Evolutionary conservation across 345 rosid genomes (phyloP), one percentile per base, ranked within the genome.

Genomic region (Barbarea vulgaris): DNA sequence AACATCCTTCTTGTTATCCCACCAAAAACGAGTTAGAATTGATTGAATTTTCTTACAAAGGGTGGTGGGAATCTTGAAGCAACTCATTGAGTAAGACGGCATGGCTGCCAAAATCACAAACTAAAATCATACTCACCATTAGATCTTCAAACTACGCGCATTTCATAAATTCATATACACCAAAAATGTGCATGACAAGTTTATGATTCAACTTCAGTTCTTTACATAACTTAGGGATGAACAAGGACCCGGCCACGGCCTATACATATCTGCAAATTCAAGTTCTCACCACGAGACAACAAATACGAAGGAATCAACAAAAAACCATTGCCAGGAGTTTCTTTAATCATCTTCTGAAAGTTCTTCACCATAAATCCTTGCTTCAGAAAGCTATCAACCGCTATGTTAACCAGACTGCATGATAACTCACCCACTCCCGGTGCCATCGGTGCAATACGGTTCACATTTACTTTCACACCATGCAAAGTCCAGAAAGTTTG

Each of bases 401-500:
- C 12, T 28, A 2, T 1, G 41, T 12, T 51, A 5, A 9, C 2
- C 27, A 75, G 7, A 19, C 27, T 5, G 39, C 67, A 76, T 3
- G 75, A 69, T 9, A 76, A 31, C 3, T 52, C 42, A 1, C 57
- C 50, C 14, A 31, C 75, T 59, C 4, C 64, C 0, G 8, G 48
- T 21, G 37, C 34, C 53, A 5, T 65, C 39, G 72, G 83, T 31
- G 64, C 73, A 33, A 84, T 57, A 52, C 78, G 76, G 36, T 64
- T 70, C 58, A 83, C 50, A 6, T 47, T 65, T 5, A 87, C 39
- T 7, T 28, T 18, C 57, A 76, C 80, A 31, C 76, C 85, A 8
- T 63, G 50, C 46, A 52, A 3, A 62, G 77, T 9, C 66, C 12
- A 46, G 27, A 77, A 77, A 77, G 17, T 80, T 42, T 72, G 83